These are phyloP conservation scores for Pholiota adiposa DNA, from an alignment of 1,284 basidiomycete species.

Conservation along the genomic window DNA sequence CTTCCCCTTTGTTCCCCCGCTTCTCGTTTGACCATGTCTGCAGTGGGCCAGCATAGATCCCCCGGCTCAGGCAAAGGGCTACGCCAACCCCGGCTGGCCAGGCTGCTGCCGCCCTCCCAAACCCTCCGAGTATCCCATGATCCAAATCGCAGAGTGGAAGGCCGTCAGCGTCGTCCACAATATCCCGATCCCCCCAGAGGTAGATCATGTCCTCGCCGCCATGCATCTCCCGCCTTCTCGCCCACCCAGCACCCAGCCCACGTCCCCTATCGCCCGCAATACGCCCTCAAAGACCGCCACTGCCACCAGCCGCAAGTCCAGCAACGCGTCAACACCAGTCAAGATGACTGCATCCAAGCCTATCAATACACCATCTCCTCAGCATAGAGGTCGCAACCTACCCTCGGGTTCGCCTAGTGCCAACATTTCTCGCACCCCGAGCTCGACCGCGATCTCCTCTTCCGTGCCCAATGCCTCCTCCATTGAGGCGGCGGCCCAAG, in stretches of 20 bases:
- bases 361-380: slow-evolving; percentile 30
- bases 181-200: slow-evolving; percentile 68
- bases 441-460: slow-evolving; percentile 39
- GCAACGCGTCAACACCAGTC: slow-evolving; percentile 43
- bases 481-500: slow-evolving; percentile 45
- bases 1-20: slow-evolving; percentile 20
- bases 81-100: slow-evolving; percentile 78
- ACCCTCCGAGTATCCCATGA: slow-evolving; percentile 56
- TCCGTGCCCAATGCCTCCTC: slow-evolving; percentile 45
- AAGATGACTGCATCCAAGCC: slow-evolving; percentile 40
- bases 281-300: slow-evolving; percentile 33
- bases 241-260: slow-evolving; percentile 25
- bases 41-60: slow-evolving; percentile 73
- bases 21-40: slow-evolving; percentile 24
- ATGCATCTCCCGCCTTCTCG: slow-evolving; percentile 38
- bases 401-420: slow-evolving; percentile 34
- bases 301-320: slow-evolving; percentile 55
- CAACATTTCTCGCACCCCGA: slow-evolving; percentile 43
- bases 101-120: slow-evolving; percentile 79
- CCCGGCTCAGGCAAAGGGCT: slow-evolving; percentile 54
- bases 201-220: slow-evolving; percentile 66
- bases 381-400: slow-evolving; percentile 50
- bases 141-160: slow-evolving; percentile 79
- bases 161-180: slow-evolving; percentile 74
- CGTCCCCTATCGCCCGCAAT: slow-evolving; percentile 23